These are phyloP conservation scores for Angomonas ambiguus DNA, from an alignment of 208 protist genomes.

Conservation along the genomic window DNA sequence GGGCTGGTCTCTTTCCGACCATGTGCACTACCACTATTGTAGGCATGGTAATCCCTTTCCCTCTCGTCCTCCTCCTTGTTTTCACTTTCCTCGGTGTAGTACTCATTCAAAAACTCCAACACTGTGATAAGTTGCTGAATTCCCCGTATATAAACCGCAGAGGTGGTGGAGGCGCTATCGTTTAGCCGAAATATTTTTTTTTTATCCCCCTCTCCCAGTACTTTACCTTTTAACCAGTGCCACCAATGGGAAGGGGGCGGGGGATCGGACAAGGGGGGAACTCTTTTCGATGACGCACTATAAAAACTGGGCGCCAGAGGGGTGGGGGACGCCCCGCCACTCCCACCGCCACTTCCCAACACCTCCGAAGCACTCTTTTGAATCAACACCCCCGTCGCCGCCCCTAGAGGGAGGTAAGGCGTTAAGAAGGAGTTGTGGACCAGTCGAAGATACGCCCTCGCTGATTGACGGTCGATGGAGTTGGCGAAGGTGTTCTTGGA, in stretches of 20 bases:
- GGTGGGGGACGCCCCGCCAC: too few relatives aligned
- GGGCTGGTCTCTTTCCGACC: too few relatives aligned
- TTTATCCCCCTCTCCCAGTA: background rate
- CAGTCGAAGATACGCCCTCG: conserved; percentile 31
- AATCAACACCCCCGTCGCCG: conserved; percentile 25
- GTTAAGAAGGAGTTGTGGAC: conserved; percentile 41
- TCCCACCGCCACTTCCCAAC: background rate
- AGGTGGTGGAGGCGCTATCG: too few relatives aligned
- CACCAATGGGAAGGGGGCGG: too few relatives aligned
- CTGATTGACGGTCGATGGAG: conserved; percentile 30
- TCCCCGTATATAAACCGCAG: too few relatives aligned
- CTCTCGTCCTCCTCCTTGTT: background rate
- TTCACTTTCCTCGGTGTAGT: background rate
- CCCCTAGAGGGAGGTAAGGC: conserved; percentile 20
- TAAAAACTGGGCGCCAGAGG: background rate
- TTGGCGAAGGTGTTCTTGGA: conserved; percentile 43
- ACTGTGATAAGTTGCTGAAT: background rate
- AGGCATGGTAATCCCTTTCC: background rate
- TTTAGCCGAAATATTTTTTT: too few relatives aligned
- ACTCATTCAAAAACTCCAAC: background rate
- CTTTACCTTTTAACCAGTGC: background rate
- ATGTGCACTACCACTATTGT: background rate
- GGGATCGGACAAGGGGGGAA: background rate
- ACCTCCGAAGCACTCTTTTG: conserved; percentile 13
- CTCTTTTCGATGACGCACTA: background rate